These are phyloP conservation scores for Leccinum fuscescens DNA, from an alignment of 1,284 basidiomycete species.

Conservation along the genomic window DNA sequence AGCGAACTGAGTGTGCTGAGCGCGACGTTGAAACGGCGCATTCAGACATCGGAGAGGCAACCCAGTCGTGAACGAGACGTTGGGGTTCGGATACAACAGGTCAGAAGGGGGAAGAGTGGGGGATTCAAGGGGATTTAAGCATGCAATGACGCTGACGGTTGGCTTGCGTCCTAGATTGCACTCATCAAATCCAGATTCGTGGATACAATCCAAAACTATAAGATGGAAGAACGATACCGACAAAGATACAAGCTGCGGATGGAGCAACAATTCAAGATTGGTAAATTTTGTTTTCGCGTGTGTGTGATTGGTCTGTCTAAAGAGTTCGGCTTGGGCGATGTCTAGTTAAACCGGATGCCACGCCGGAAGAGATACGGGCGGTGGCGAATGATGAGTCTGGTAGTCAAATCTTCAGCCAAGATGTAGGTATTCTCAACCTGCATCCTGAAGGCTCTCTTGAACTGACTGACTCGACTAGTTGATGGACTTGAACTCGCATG, in stretches of 20 bases:
- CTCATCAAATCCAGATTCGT: neutral
- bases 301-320: neutral
- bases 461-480: constrained; percentile 47
- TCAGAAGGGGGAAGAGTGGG: constrained; percentile 27
- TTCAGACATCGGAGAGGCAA: constrained; percentile 77
- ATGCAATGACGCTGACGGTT: neutral
- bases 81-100: constrained; percentile 83
- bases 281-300: constrained; percentile 32
- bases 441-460: neutral
- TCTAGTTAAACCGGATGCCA: constrained; percentile 90
- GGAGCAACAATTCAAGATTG: neutral
- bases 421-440: constrained; percentile 52
- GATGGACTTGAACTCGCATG: constrained; percentile 88
- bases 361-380: constrained; percentile 88
- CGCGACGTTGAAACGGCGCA: constrained; percentile 41
- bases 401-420: constrained; percentile 93
- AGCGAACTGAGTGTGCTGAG: neutral
- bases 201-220: neutral
- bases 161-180: neutral
- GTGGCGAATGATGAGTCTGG: constrained; percentile 85
- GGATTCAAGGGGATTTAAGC: neutral
- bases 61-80: constrained; percentile 73
- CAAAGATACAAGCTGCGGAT: constrained; percentile 37
- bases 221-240: neutral
- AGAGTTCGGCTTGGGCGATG: constrained; percentile 2